Conservation (phyloP, 345 rosid species). For the Eucalyptus regnans region DNA sequence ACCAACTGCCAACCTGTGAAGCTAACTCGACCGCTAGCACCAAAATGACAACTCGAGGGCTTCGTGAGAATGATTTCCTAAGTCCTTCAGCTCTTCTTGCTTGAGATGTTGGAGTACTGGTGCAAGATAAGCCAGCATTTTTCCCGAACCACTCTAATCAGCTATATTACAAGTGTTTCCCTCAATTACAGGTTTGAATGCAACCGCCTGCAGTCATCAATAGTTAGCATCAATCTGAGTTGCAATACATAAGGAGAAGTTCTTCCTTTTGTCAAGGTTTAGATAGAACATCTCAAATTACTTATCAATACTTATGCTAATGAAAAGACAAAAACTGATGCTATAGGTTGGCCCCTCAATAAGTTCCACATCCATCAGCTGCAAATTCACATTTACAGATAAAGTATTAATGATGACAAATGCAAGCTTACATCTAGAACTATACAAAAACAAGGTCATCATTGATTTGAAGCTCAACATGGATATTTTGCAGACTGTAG, state of each 20-base stretch:
- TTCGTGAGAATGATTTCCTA: conserved; percentile 34
- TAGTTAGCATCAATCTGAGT: neutral
- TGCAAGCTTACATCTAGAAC: too few species aligned
- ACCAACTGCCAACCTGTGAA: conserved; percentile 48
- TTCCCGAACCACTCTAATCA: conserved; percentile 94
- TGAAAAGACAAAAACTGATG: too few species aligned
- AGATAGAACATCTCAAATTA: neutral
- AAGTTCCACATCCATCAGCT: too few species aligned
- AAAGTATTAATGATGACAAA: too few species aligned
- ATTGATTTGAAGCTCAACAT: too few species aligned
- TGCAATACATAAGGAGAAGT: neutral
- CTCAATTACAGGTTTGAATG: conserved; percentile 18
- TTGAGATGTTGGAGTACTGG: conserved; percentile 77
- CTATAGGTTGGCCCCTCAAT: too few species aligned
- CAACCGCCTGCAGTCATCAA: too few species aligned
- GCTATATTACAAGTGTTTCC: conserved; percentile 80
- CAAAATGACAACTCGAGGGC: conserved; percentile 63
- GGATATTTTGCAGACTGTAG: too few species aligned
- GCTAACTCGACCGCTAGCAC: conserved; percentile 92
- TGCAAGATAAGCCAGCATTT: conserved; percentile 77
- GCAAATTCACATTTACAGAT: too few species aligned
- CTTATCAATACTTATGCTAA: too few species aligned
- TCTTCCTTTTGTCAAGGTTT: neutral
- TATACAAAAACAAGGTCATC: too few species aligned
- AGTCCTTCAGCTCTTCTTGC: conserved; percentile 72